A percentile compares a stretch with the other conserved stretches of the same genome.
Evolutionary conservation across 2,329 filamentous ascomycete genomes (phyloP).

Genomic region (Exophiala sp.): DNA sequence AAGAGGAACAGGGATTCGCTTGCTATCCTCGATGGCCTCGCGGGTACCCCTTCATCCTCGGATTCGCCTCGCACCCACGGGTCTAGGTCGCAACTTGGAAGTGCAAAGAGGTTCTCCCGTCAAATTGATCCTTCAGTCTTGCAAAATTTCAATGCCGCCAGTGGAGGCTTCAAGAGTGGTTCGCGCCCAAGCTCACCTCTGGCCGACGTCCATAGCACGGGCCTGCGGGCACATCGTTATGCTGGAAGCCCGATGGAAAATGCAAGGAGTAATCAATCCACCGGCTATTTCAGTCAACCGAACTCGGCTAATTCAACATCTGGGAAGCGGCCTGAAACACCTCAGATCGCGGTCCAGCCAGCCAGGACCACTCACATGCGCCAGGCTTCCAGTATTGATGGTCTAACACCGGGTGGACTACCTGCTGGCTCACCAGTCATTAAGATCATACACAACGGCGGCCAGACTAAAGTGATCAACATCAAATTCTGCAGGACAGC

Average conservation of each 20-base stretch:
- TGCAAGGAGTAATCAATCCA: slow-evolving; percentile 48
- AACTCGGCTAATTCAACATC: slow-evolving; percentile 53
- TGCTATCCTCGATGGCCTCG: slow-evolving; percentile 67
- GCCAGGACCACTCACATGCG: slow-evolving; percentile 67
- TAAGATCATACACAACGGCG: slow-evolving; percentile 86
- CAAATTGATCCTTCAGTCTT: slow-evolving; percentile 37
- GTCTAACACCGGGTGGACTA: slow-evolving; percentile 78
- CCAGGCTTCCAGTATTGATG: slow-evolving; percentile 80
- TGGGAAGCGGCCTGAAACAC: slow-evolving; percentile 57
- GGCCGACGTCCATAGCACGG: slow-evolving; percentile 54
- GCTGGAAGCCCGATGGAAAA: slow-evolving; percentile 56
- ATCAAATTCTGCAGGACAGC: slow-evolving; percentile 87
- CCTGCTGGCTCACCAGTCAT: slow-evolving; percentile 86
- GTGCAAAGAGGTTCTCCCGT: slow-evolving; percentile 61
- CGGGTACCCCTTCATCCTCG: slow-evolving; percentile 57
- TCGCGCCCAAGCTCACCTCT: slow-evolving; percentile 71
- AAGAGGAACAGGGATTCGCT: slow-evolving; percentile 88
- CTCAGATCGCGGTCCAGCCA: slow-evolving; percentile 60
- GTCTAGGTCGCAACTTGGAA: slow-evolving; percentile 48
- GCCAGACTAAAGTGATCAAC: slow-evolving; percentile 88
- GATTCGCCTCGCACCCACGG: slow-evolving; percentile 62
- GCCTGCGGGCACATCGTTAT: slow-evolving; percentile 58
- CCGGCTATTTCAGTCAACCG: slow-evolving; percentile 54
- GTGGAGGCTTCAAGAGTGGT: slow-evolving; percentile 50
- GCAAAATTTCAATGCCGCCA: slow-evolving; percentile 40